Evolutionary conservation across 208 protist genomes (phyloP).

Genomic region (Trypanosoma cruzi): DNA sequence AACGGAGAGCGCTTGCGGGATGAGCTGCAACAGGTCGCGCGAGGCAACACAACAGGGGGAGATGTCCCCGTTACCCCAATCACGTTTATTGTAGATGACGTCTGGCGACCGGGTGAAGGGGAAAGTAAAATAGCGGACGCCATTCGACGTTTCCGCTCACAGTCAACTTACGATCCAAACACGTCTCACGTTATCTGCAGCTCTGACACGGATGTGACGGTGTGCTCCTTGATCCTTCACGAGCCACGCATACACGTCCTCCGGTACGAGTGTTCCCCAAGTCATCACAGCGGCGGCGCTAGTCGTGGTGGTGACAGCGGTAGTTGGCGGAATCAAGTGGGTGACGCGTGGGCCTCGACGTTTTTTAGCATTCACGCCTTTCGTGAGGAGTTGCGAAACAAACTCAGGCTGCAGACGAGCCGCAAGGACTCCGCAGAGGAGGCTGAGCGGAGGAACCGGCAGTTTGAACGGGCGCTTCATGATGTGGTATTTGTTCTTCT

Average conservation of each 20-base stretch:
- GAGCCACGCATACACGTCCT: slow-evolving; percentile 97
- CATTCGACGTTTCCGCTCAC: slow-evolving; percentile 72
- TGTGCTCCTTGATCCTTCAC: slow-evolving; percentile 96
- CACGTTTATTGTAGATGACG: slow-evolving; percentile 95
- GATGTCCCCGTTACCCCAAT: slow-evolving; percentile 27
- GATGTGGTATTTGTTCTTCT: slow-evolving; percentile 98
- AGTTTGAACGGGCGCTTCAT: slow-evolving; percentile 86
- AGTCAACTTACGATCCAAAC: slow-evolving; percentile 97
- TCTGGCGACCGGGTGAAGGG: slow-evolving; percentile 97
- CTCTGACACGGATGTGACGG: slow-evolving; percentile 99
- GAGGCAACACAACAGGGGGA: neutral
- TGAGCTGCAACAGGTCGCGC: slow-evolving; percentile 3
- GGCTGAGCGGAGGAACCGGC: slow-evolving; percentile 4
- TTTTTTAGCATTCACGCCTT: slow-evolving; percentile 90
- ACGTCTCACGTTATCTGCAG: slow-evolving; percentile 98
- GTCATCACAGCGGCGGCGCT: neutral
- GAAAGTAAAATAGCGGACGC: slow-evolving; percentile 91
- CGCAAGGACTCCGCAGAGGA: slow-evolving; percentile 1
- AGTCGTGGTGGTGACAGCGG: slow-evolving; percentile 22
- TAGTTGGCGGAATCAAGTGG: slow-evolving; percentile 16
- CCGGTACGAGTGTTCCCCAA: slow-evolving; percentile 94
- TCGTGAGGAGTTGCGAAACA: slow-evolving; percentile 57
- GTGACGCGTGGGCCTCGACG: slow-evolving; percentile 74
- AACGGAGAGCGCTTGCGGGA: slow-evolving; percentile 76
- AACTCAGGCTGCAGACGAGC: slow-evolving; percentile 33